Evolutionary conservation across 2,329 filamentous ascomycete genomes (phyloP).

Genomic region (Beauveria rudraprayagi): DNA sequence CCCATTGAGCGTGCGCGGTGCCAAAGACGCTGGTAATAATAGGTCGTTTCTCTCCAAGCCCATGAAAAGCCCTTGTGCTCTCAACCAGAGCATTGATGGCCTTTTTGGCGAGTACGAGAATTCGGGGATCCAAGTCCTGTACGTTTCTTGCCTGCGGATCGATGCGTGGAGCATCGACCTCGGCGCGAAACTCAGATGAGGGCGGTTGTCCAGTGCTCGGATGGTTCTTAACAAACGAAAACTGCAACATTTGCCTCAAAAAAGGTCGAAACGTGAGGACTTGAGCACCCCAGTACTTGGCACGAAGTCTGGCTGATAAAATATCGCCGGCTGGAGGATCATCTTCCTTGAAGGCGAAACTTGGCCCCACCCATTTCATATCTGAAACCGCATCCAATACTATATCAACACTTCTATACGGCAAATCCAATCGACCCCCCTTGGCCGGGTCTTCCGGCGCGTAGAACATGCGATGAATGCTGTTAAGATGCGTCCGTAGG

Average conservation of each 20-base stretch:
- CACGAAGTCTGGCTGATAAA: slow-evolving; percentile 73
- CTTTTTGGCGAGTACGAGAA: slow-evolving; percentile 47
- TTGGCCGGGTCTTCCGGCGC: slow-evolving; percentile 32
- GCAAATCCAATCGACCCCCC: slow-evolving; percentile 20
- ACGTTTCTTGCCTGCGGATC: slow-evolving; percentile 28
- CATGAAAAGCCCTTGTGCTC: slow-evolving; percentile 76
- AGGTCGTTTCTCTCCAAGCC: slow-evolving; percentile 54
- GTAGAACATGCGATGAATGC: slow-evolving; percentile 51
- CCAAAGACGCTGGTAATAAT: slow-evolving; percentile 96
- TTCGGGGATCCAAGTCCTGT: slow-evolving; percentile 34
- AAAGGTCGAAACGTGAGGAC: slow-evolving; percentile 86
- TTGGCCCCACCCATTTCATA: slow-evolving; percentile 39
- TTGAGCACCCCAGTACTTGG: slow-evolving; percentile 88
- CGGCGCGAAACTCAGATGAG: slow-evolving; percentile 28
- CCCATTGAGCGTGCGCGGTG: slow-evolving; percentile 95
- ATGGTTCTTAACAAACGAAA: slow-evolving; percentile 30
- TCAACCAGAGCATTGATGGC: slow-evolving; percentile 70
- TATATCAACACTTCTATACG: slow-evolving; percentile 39
- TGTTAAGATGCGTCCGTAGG: slow-evolving; percentile 56
- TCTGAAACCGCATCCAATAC: slow-evolving; percentile 35
- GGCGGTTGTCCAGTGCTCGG: slow-evolving; percentile 25
- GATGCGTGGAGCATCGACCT: slow-evolving; percentile 30
- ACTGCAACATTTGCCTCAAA: slow-evolving; percentile 47
- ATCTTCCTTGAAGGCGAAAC: slow-evolving; percentile 52
- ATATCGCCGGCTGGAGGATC: slow-evolving; percentile 70